Percentiles rank a stretch among this genome's conserved stretches.
Evolutionary conservation across 2,329 filamentous ascomycete genomes (phyloP).

Genomic region (Penicillium thymicola): DNA sequence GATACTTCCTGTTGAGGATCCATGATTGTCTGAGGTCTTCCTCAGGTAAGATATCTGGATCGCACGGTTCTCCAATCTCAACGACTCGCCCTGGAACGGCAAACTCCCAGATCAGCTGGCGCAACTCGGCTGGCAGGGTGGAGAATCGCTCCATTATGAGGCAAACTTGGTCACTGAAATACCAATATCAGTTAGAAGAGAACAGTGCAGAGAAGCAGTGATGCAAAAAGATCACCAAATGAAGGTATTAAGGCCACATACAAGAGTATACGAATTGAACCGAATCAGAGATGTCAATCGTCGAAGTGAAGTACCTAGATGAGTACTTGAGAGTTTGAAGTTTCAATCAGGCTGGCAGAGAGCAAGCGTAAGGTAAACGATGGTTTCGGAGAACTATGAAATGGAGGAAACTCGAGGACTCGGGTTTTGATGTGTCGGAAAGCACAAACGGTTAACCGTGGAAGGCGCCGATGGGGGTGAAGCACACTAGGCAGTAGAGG

Average conservation of each 20-base stretch:
- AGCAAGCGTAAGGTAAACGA: background rate
- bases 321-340: background rate
- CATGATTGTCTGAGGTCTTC: background rate
- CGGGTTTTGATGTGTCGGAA: background rate
- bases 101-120: background rate
- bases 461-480: background rate
- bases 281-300: background rate
- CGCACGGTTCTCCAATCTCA: constrained; percentile 1
- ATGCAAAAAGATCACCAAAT: background rate
- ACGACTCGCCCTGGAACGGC: background rate
- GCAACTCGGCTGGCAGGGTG: background rate
- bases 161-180: background rate
- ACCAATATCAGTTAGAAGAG: background rate
- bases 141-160: background rate
- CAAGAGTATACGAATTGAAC: background rate
- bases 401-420: background rate
- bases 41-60: constrained; percentile 3
- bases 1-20: background rate
- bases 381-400: background rate
- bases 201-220: background rate
- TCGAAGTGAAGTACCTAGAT: background rate
- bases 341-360: background rate
- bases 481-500: background rate
- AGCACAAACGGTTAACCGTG: background rate
- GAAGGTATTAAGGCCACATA: background rate